Percentiles rank a stretch among this genome's conserved stretches.
Evolutionary conservation across 2,329 filamentous ascomycete genomes (phyloP).

Genomic region (Phialophora tarda): DNA sequence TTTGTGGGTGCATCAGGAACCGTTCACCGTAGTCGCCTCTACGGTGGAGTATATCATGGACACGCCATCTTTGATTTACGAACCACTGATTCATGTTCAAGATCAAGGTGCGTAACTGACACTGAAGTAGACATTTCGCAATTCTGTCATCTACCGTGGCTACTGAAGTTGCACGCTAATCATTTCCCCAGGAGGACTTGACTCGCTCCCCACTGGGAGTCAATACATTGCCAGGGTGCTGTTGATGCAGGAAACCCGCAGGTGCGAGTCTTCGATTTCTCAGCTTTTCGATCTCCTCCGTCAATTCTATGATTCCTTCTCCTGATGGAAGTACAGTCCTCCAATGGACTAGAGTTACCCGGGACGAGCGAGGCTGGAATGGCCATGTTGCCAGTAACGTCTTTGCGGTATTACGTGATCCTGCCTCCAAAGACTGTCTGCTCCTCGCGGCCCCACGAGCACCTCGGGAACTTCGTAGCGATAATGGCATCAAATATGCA

Average conservation of each 20-base stretch:
- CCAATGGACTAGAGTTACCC: neutral
- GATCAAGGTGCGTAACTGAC: neutral
- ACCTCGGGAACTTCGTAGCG: neutral
- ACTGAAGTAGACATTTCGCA: neutral
- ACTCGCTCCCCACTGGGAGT: no score
- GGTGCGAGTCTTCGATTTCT: neutral
- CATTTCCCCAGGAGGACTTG: neutral
- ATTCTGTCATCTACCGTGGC: neutral
- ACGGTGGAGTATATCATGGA: neutral
- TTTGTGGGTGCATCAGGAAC: neutral
- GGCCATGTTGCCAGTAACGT: neutral
- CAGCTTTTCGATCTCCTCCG: neutral
- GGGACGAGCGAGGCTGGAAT: neutral
- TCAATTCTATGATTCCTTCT: neutral
- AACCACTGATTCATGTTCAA: neutral
- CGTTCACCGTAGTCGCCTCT: neutral
- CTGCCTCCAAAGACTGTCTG: neutral
- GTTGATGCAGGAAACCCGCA: neutral
- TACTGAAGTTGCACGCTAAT: neutral
- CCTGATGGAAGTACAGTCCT: neutral
- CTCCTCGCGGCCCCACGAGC: no score
- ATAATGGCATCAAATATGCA: neutral
- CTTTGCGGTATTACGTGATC: neutral
- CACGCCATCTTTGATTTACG: neutral
- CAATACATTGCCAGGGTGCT: neutral